Evolutionary conservation across 1,139 yeast genomes (phyloP).

Genomic region (Candida gigantensis): DNA sequence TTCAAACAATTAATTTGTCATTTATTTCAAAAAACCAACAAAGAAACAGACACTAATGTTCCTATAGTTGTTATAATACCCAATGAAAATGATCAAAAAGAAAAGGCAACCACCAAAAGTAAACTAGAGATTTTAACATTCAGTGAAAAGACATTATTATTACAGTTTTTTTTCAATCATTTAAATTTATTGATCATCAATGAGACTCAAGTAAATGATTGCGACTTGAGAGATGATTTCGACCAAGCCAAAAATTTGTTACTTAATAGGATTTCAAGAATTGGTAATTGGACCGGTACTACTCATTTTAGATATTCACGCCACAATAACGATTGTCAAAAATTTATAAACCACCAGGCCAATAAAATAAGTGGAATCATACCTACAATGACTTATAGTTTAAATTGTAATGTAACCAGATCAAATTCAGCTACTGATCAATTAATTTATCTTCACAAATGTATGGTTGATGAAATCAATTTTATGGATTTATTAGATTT

Average conservation of each 20-base stretch:
- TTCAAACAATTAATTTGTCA: slow-evolving; percentile 21
- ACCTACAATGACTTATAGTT: slow-evolving; percentile 36
- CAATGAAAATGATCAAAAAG: slow-evolving; percentile 4
- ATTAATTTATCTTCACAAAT: slow-evolving; percentile 26
- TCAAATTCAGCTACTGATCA: slow-evolving; percentile 23
- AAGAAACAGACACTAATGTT: slow-evolving; percentile 35
- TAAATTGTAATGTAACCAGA: slow-evolving; percentile 27
- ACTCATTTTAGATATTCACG: slow-evolving; percentile 12
- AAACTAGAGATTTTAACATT: slow-evolving; percentile 21
- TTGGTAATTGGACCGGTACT: slow-evolving; percentile 61
- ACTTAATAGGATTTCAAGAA: slow-evolving; percentile 46
- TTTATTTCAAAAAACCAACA: slow-evolving; percentile 37
- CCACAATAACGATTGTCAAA: background rate
- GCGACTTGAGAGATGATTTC: slow-evolving; percentile 28
- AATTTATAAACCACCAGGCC: slow-evolving; percentile 6
- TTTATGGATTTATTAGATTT: slow-evolving; percentile 34
- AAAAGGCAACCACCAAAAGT: slow-evolving; percentile 1
- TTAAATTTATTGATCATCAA: slow-evolving; percentile 37
- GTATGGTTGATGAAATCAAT: slow-evolving; percentile 40
- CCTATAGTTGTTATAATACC: slow-evolving; percentile 37
- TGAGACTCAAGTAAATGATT: slow-evolving; percentile 18
- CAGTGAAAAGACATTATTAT: slow-evolving; percentile 32
- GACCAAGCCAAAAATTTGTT: slow-evolving; percentile 27
- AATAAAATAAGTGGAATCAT: slow-evolving; percentile 24
- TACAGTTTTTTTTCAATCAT: slow-evolving; percentile 45